Percentiles rank a stretch among this genome's conserved stretches.
phyloP scores from a whole-genome alignment of 164 flowering plant species.

The Paratinospora sagittata region DNA sequence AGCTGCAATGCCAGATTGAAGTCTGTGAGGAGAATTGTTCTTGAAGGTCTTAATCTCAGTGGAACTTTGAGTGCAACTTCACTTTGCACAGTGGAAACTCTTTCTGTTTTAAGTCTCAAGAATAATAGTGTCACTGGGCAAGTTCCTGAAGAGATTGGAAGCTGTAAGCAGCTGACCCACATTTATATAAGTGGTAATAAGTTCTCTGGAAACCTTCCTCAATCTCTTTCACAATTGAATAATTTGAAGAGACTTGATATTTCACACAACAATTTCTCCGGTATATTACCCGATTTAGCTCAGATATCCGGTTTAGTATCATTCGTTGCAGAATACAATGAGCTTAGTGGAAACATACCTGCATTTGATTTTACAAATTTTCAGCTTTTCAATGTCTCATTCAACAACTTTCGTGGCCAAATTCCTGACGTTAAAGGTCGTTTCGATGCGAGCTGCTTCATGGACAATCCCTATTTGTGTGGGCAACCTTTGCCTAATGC shows the following conservation, averaged over 20 bases:
- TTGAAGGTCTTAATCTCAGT: slow-evolving; percentile 21
- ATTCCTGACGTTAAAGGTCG: slow-evolving; percentile 30
- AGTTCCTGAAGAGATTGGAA: slow-evolving; percentile 26
- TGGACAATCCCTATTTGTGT: slow-evolving; percentile 44
- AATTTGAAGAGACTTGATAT: slow-evolving; percentile 38
- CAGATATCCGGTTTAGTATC: slow-evolving; percentile 33
- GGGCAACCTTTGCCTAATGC: slow-evolving; percentile 34
- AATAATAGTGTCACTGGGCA: slow-evolving; percentile 35
- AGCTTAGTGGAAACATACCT: slow-evolving; percentile 40
- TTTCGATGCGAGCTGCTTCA: slow-evolving; percentile 20
- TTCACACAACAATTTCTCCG: slow-evolving; percentile 39
- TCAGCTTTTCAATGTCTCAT: slow-evolving; percentile 37
- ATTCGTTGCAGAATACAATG: slow-evolving; percentile 43
- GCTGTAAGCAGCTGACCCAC: slow-evolving; percentile 41
- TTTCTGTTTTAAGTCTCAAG: slow-evolving; percentile 33
- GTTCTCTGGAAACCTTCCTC: slow-evolving; percentile 36
- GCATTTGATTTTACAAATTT: slow-evolving; percentile 37
- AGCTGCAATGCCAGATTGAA: slow-evolving; percentile 12
- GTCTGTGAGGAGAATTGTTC: slow-evolving; percentile 22
- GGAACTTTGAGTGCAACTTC: slow-evolving; percentile 31
- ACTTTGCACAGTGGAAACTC: slow-evolving; percentile 29
- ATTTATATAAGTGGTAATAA: slow-evolving; percentile 29
- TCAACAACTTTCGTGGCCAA: slow-evolving; percentile 42
- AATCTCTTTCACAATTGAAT: slow-evolving; percentile 25
- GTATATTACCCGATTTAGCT: slow-evolving; percentile 39